phyloP scores from a whole-genome alignment of 2,329 filamentous ascomycete species.

The Neopestalotiopsis clavispora region DNA sequence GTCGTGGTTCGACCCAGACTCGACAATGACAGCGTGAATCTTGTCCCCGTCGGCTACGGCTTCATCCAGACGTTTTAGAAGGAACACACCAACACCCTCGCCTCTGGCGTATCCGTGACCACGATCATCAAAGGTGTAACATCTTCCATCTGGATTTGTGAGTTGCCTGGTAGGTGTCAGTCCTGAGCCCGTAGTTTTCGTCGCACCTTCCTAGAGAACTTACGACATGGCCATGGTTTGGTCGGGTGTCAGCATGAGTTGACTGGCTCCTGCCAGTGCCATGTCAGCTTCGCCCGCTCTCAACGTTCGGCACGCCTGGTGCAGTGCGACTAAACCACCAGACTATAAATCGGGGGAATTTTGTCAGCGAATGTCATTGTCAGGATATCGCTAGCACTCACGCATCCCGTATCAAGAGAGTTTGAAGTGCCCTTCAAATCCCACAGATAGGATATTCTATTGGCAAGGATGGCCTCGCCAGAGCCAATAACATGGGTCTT shows the following conservation, averaged over 20 bases:
- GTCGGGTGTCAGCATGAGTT: conserved; percentile 5
- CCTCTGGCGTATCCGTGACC: conserved; percentile 57
- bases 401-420: conserved; percentile 19
- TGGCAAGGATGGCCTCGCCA: conserved; percentile 18
- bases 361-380: background rate
- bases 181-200: no score
- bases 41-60: conserved; percentile 51
- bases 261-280: conserved; percentile 5
- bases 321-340: conserved; percentile 17
- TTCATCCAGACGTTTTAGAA: conserved; percentile 50
- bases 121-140: conserved; percentile 37
- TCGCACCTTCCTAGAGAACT: background rate
- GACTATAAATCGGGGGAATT: conserved; percentile 5
- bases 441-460: conserved; percentile 13
- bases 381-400: background rate
- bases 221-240: conserved; percentile 13
- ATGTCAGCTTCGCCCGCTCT: conserved; percentile 5
- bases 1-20: conserved; percentile 41
- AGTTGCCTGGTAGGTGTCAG: background rate
- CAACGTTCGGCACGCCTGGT: conserved; percentile 16
- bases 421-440: conserved; percentile 18
- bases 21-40: conserved; percentile 41
- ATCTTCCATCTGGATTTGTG: conserved; percentile 13
- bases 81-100: conserved; percentile 48
- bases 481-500: conserved; percentile 16